These are phyloP conservation scores for Pseudocercospora vitis DNA, from an alignment of 2,329 filamentous ascomycete species.

Conservation along the genomic window DNA sequence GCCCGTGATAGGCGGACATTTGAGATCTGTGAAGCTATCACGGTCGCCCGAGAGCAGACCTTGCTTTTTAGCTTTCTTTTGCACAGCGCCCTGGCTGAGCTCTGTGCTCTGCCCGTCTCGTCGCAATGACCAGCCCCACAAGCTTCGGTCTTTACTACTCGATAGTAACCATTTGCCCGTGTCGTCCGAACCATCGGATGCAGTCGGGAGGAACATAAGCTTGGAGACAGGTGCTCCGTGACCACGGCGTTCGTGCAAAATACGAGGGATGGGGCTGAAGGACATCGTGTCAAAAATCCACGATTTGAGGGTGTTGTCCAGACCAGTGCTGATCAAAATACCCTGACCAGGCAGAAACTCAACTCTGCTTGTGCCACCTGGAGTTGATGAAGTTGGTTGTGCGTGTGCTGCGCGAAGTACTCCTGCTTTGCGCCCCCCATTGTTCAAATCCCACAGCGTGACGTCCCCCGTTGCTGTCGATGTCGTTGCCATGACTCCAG, in stretches of 20 bases:
- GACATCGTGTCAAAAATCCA: slow-evolving; percentile 96
- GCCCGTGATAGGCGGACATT: slow-evolving; percentile 86
- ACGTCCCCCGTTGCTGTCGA: slow-evolving; percentile 79
- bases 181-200: slow-evolving; percentile 84
- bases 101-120: slow-evolving; percentile 93
- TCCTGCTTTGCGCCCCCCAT: slow-evolving; percentile 81
- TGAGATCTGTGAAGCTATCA: slow-evolving; percentile 61
- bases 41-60: slow-evolving; percentile 59
- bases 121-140: slow-evolving; percentile 95
- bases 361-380: slow-evolving; percentile 79
- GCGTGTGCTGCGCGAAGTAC: slow-evolving; percentile 86
- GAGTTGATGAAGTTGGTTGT: slow-evolving; percentile 67
- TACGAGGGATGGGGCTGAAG: slow-evolving; percentile 81
- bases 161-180: slow-evolving; percentile 93
- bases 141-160: slow-evolving; percentile 80
- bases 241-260: slow-evolving; percentile 81
- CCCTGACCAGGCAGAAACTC: slow-evolving; percentile 89
- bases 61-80: slow-evolving; percentile 84
- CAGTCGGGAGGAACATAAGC: slow-evolving; percentile 80
- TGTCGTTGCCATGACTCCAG: slow-evolving; percentile 92
- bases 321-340: slow-evolving; percentile 83
- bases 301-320: slow-evolving; percentile 90
- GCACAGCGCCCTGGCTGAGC: slow-evolving; percentile 84
- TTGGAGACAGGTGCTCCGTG: slow-evolving; percentile 84
- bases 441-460: slow-evolving; percentile 93